Evolutionary conservation across 1,284 basidiomycete genomes (phyloP).

Genomic region (Cyathus olla): DNA sequence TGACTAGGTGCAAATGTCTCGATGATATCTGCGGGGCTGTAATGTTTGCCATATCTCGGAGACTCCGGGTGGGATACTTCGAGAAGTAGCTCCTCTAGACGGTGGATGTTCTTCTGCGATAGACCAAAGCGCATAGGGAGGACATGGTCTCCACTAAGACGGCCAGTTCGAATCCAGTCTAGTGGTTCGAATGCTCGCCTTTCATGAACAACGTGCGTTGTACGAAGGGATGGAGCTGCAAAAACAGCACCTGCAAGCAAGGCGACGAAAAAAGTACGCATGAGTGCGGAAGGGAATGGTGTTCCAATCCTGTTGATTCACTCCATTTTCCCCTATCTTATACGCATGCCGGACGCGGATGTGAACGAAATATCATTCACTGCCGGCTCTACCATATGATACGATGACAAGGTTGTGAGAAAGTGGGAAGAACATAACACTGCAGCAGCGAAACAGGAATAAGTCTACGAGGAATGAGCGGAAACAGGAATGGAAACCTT

Average conservation of each 20-base stretch:
- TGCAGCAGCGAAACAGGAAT: no score
- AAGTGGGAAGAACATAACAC: no score
- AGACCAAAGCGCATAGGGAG: conserved; percentile 61
- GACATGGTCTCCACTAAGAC: conserved; percentile 42
- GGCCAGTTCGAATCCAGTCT: conserved; percentile 47
- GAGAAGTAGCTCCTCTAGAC: conserved; percentile 55
- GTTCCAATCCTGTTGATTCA: no score
- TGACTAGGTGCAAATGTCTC: conserved; percentile 42
- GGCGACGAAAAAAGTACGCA: not conserved
- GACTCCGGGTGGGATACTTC: conserved; percentile 58
- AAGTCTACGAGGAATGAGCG: no score
- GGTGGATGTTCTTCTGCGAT: conserved; percentile 56
- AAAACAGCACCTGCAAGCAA: conserved; percentile 5
- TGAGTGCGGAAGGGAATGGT: no score
- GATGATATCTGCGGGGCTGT: conserved; percentile 37
- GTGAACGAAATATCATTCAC: no score
- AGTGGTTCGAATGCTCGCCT: conserved; percentile 46
- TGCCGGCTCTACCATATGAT: no score
- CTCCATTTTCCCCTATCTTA: no score
- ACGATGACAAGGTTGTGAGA: no score
- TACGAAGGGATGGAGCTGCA: conserved; percentile 27
- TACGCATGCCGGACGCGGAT: no score
- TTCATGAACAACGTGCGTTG: conserved; percentile 49
- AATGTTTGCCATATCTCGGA: conserved; percentile 46
- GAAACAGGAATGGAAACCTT: no score